Percentiles rank a stretch among this genome's conserved stretches.
Conservation (phyloP, 805 yeast genomes). For the Pichia ethanolica region DNA sequence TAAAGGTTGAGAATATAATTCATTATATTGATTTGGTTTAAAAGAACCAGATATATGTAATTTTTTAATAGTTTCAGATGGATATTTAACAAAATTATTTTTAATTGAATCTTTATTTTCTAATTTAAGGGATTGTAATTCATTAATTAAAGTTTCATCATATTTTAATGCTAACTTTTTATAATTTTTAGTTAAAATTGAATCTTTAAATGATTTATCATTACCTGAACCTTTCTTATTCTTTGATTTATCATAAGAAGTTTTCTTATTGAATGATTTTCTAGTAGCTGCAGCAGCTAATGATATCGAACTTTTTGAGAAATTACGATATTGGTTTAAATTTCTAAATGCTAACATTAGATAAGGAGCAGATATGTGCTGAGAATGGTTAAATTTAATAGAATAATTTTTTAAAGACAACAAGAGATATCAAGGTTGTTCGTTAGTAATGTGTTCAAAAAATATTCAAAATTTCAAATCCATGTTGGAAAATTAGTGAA, state of each 20-base stretch:
- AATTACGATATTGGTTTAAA: slow-evolving; percentile 4
- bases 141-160: slow-evolving; percentile 15
- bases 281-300: slow-evolving; percentile 21
- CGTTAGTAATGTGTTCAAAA: too few relatives aligned
- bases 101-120: slow-evolving; percentile 11
- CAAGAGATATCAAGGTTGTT: too few relatives aligned
- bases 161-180: slow-evolving; percentile 15
- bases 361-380: too few relatives aligned
- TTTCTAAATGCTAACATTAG: slow-evolving; percentile 4
- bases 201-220: slow-evolving; percentile 22
- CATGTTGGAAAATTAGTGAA: too few relatives aligned
- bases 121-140: slow-evolving; percentile 13
- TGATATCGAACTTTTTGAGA: slow-evolving; percentile 9
- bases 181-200: slow-evolving; percentile 19
- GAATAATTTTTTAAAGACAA: too few relatives aligned
- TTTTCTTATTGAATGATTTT: slow-evolving; percentile 25
- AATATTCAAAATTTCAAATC: too few relatives aligned
- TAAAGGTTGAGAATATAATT: slow-evolving; percentile 53
- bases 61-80: slow-evolving; percentile 32
- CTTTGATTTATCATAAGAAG: slow-evolving; percentile 18
- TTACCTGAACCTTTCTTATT: slow-evolving; percentile 29
- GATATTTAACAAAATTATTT: slow-evolving; percentile 34
- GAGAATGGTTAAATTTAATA: too few relatives aligned
- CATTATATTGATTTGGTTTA: slow-evolving; percentile 61
- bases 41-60: slow-evolving; percentile 55